These are phyloP conservation scores for Backusella tuberculispora DNA, from an alignment of 192 early-diverging fungal genomes.

Conservation along the genomic window DNA sequence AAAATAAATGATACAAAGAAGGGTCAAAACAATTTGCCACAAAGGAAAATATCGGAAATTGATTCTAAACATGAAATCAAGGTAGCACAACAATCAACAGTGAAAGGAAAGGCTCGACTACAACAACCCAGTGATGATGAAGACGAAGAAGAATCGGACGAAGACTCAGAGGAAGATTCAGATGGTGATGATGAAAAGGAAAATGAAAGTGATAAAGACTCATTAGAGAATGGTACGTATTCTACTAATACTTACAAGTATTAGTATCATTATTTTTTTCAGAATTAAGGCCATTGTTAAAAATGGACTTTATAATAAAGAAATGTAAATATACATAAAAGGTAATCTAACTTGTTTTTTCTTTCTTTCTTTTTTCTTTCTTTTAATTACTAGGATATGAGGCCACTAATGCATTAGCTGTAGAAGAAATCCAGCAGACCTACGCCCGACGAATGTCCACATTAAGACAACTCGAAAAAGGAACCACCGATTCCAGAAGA, in stretches of 20 bases:
- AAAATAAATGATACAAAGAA: neutral
- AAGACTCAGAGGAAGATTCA: constrained; percentile 27
- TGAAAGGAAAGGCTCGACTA: neutral
- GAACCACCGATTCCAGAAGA: constrained; percentile 22
- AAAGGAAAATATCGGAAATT: neutral
- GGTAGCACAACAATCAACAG: constrained; percentile 11
- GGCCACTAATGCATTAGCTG: neutral
- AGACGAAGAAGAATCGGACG: constrained; percentile 22
- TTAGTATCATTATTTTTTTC: neutral
- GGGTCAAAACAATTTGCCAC: neutral
- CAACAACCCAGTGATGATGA: constrained; percentile 33
- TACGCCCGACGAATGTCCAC: constrained; percentile 31
- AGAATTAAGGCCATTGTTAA: neutral
- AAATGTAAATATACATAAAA: constrained; percentile 8
- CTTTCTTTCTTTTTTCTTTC: neutral
- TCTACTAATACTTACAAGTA: neutral
- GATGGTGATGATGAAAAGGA: constrained; percentile 15
- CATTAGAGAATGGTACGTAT: neutral
- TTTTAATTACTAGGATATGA: constrained; percentile 15
- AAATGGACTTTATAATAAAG: neutral
- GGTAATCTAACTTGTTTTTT: constrained; percentile 18
- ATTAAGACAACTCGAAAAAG: constrained; percentile 27
- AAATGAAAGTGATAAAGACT: neutral
- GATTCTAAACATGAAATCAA: neutral
- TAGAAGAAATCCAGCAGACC: constrained; percentile 6